A percentile compares a stretch with the other conserved stretches of the same genome.
Conservation (phyloP, 257 asterid genomes). For the Rauvolfia tetraphylla region DNA sequence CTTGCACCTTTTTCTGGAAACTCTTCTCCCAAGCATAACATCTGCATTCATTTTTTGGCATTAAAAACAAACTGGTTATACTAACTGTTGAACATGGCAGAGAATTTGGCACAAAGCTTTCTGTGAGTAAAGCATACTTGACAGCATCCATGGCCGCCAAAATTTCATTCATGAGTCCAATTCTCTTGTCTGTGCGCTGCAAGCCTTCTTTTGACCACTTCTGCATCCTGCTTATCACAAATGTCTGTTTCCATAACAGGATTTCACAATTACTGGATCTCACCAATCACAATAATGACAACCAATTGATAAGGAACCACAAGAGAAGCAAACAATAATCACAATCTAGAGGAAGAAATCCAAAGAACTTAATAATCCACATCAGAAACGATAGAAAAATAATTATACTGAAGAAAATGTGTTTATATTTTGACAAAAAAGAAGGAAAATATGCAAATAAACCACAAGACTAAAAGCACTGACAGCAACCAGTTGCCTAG, state of each 20-base stretch:
- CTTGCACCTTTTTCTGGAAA: slow-evolving; percentile 75
- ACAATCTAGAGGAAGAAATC: not conserved
- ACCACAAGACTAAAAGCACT: not conserved
- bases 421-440: not conserved
- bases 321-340: slow-evolving; percentile 7
- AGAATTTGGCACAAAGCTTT: not conserved
- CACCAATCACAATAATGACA: not conserved
- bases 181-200: slow-evolving; percentile 89
- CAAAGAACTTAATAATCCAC: not conserved
- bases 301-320: slow-evolving; percentile 1
- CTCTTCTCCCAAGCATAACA: slow-evolving; percentile 97
- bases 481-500: not conserved
- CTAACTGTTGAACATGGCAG: not conserved
- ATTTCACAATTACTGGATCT: slow-evolving; percentile 18
- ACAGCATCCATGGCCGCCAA: slow-evolving; percentile 99
- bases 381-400: not conserved
- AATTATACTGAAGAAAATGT: not conserved
- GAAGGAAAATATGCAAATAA: not conserved
- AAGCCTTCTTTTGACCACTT: slow-evolving; percentile 86
- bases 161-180: slow-evolving; percentile 94
- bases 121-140: slow-evolving; percentile 45
- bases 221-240: slow-evolving; percentile 83
- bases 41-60: slow-evolving; percentile 39
- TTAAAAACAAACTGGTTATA: not conserved
- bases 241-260: slow-evolving; percentile 53